Evolutionary conservation across 1,139 yeast species (phyloP).

Genomic region (Wickerhamomyces sp.): DNA sequence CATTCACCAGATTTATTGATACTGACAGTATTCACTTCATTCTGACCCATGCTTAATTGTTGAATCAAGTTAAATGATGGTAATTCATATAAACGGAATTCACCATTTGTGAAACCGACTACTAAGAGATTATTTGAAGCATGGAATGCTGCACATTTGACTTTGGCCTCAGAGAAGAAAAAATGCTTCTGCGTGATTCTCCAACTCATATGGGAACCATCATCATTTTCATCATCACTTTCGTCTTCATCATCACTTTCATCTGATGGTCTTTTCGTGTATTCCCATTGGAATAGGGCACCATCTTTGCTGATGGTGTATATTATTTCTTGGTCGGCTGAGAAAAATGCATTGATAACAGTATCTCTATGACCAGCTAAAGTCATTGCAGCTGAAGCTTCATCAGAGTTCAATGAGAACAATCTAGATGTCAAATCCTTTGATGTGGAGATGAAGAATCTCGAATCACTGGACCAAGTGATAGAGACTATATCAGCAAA

Average conservation of each 20-base stretch:
- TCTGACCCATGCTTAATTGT: constrained; percentile 88
- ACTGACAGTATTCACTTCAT: constrained; percentile 76
- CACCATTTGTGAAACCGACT: constrained; percentile 90
- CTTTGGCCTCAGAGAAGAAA: constrained; percentile 66
- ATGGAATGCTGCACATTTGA: constrained; percentile 83
- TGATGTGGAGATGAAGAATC: constrained; percentile 81
- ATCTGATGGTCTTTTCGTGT: constrained; percentile 45
- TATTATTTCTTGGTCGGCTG: constrained; percentile 77
- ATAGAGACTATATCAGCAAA: constrained; percentile 74
- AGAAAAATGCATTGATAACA: constrained; percentile 83
- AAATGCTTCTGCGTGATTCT: constrained; percentile 75
- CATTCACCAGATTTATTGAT: constrained; percentile 89
- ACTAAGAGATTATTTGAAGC: constrained; percentile 63
- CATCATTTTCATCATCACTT: constrained; percentile 36
- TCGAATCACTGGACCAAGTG: constrained; percentile 86
- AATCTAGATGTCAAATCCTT: constrained; percentile 87
- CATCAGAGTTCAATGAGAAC: constrained; percentile 72
- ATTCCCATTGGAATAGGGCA: constrained; percentile 90
- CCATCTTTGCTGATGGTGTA: constrained; percentile 95
- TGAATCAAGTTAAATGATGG: constrained; percentile 76
- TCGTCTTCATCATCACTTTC: constrained; percentile 33
- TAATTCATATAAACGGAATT: constrained; percentile 86
- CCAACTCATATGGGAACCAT: constrained; percentile 55
- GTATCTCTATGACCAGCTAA: constrained; percentile 91
- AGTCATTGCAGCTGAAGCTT: constrained; percentile 76